Base-by-base conservation (phyloP, 495 filamentous ascomycete species). In the Chaetomium fimeti region DNA sequence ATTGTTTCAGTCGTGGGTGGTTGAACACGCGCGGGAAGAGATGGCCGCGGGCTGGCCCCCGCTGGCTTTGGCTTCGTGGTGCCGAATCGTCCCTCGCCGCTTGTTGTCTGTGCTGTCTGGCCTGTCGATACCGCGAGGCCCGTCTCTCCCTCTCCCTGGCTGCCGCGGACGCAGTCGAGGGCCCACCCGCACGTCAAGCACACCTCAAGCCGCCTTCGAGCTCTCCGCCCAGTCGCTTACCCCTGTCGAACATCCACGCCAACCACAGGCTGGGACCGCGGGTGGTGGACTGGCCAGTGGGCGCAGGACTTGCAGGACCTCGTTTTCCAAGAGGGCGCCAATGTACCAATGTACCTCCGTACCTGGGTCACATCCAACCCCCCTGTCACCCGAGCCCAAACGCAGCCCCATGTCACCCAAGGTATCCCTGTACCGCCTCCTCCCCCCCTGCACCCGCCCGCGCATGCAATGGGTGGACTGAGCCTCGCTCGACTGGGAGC, bases 401-500 rank as follows among this genome's bases (percentile, higher is more conserved):
- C 57, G 47, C 61, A 63, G 57, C 66, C 66, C 53, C 61, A 68
- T 66, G 66, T 63, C 63, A 66, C 68, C 64, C 62, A 56, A 45
- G 48, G 61, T 55, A 68, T 60, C 61, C 63, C 63, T 58, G 54
- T 63, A 51, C 61, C 47, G 32, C 57, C 47, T 52, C 57, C 49
- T 64, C 53, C 63, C 66, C 55, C 55, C 61, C 42, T 53, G 42
- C 52, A 63, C 65, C 65, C 63, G 40, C 70, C 68, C 32, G 32
- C 32, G 32, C 71, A 68, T 71, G 70, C 71, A 68, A 66, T 62
- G 61, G 57, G 62, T 68, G 65, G 62, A 70, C 70, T 67, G 63
- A 66, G 72, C 72, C 72, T 72, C 72, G 64, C 60, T 72, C 47
- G 61, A 40, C 62, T 40, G 48, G 65, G 67, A 68, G 68, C 66